A percentile compares a stretch with the other conserved stretches of the same genome.
phyloP scores from a whole-genome alignment of 495 filamentous ascomycete species.

The Neurospora tetraspora region DNA sequence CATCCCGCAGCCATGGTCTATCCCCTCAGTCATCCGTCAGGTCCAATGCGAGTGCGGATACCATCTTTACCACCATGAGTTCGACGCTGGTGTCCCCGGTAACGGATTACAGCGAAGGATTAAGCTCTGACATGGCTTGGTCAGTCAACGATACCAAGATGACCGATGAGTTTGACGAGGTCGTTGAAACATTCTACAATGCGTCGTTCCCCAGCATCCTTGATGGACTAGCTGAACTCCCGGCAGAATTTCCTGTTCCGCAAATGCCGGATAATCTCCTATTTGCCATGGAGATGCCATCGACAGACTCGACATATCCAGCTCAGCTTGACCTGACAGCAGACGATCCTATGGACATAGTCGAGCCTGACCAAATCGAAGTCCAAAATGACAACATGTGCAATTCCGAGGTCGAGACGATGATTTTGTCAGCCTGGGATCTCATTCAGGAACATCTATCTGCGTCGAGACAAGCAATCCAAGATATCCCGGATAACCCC shows the following conservation, averaged over 20 bases:
- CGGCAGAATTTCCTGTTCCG: slow-evolving; percentile 18
- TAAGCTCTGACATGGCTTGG: background rate
- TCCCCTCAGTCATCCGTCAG: slow-evolving; percentile 31
- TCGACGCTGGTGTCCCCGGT: slow-evolving; percentile 17
- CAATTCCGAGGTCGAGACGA: slow-evolving; percentile 27
- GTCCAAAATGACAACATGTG: slow-evolving; percentile 10
- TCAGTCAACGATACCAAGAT: background rate
- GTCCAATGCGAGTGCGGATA: slow-evolving; percentile 27
- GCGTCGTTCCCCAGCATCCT: background rate
- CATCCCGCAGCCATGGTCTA: slow-evolving; percentile 21
- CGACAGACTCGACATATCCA: slow-evolving; percentile 15
- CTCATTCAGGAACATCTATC: slow-evolving; percentile 32
- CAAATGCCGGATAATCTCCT: slow-evolving; percentile 17
- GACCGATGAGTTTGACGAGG: background rate
- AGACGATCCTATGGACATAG: slow-evolving; percentile 10
- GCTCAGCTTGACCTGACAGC: slow-evolving; percentile 23
- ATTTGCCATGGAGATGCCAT: slow-evolving; percentile 17
- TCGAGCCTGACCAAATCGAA: slow-evolving; percentile 1
- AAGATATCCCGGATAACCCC: slow-evolving; percentile 24
- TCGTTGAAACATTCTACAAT: background rate
- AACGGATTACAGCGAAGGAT: slow-evolving; percentile 23
- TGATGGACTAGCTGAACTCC: slow-evolving; percentile 21
- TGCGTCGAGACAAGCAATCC: slow-evolving; percentile 27
- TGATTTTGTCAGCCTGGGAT: slow-evolving; percentile 32
- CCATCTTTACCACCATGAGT: slow-evolving; percentile 12